phyloP scores from a whole-genome alignment of 768 basidiomycete genomes.

The Calocera viscosa region DNA sequence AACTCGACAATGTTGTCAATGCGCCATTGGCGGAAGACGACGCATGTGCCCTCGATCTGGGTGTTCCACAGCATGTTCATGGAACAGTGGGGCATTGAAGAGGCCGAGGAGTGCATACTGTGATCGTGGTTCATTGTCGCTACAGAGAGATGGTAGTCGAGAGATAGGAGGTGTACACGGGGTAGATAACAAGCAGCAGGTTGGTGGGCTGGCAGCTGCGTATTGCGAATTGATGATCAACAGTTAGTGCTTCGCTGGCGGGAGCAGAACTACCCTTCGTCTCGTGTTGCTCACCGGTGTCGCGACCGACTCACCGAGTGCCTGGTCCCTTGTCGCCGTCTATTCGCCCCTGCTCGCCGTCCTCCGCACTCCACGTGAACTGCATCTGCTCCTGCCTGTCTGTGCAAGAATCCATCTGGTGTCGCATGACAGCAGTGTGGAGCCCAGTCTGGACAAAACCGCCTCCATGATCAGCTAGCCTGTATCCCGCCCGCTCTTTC shows the following conservation, averaged over 20 bases:
- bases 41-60: slow-evolving; percentile 60
- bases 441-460: neutral
- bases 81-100: slow-evolving; percentile 32
- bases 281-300: neutral
- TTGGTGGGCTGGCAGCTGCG: neutral
- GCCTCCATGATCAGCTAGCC: neutral
- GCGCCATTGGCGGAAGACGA: slow-evolving; percentile 68
- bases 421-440: neutral
- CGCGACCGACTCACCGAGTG: slow-evolving; percentile 5
- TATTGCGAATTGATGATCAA: slow-evolving; percentile 4
- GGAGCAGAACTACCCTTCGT: neutral
- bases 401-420: neutral
- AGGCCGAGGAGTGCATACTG: slow-evolving; percentile 10
- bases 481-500: neutral
- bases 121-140: slow-evolving; percentile 13
- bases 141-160: neutral
- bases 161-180: neutral
- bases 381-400: neutral
- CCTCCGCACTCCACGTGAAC: neutral
- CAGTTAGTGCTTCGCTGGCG: slow-evolving; percentile 4
- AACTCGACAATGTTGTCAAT: slow-evolving; percentile 46
- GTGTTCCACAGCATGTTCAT: slow-evolving; percentile 83
- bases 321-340: slow-evolving; percentile 1
- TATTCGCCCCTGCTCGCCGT: neutral
- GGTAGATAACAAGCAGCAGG: neutral